Base-by-base conservation (phyloP, 1,139 yeast species). In the Sugiyamaella neomexicana region DNA sequence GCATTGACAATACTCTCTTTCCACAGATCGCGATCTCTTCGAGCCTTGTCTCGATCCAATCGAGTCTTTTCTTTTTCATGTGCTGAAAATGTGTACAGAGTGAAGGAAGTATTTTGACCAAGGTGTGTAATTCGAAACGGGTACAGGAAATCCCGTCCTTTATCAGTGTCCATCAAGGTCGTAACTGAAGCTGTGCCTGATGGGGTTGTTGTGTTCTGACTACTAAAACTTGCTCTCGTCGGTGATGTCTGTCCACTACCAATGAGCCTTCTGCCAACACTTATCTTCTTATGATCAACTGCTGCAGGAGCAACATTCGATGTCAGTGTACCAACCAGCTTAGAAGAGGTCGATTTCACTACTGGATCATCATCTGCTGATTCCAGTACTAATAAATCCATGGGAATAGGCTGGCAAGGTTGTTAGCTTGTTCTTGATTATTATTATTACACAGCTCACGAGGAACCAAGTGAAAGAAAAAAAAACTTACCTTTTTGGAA, bases 21-120 rank as follows among this genome's bases (percentile, higher is more conserved):
- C 96, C 96, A 89, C 5, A 72, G 72, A 8, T 73, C 75, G 48
- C 89, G 73, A 41, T 83, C 90, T 13, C 75, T 73, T 34, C 38
- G 16, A 2, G 40, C 48, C 15, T 17, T 44, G 29, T 40, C 44
- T 23, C 44, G 23, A 25, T 17, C 44, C 17, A 40, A 25, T 25
- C 44, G 16, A 2, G 41, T 16, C 32, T 17, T 40, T 20, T 40
- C 44, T 9, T 40, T 40, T 9, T 44, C 48, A 5, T 31, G 48
- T 29, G 75, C 75, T 0, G 81, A 74, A 16, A 79, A 75, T 0
- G 89, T 76, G 43, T 78, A 79, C 60, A 89, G 79, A 0, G 86
- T 81, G 64, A 77, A 85, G 0, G 81, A 76, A 40, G 78, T 80
- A 41, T 70, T 69, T 4, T 77, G 73, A 1, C 84, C 85, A 1